These are phyloP conservation scores for Papiliotrema flavescens DNA, from an alignment of 1,284 basidiomycete genomes.

Conservation along the genomic window DNA sequence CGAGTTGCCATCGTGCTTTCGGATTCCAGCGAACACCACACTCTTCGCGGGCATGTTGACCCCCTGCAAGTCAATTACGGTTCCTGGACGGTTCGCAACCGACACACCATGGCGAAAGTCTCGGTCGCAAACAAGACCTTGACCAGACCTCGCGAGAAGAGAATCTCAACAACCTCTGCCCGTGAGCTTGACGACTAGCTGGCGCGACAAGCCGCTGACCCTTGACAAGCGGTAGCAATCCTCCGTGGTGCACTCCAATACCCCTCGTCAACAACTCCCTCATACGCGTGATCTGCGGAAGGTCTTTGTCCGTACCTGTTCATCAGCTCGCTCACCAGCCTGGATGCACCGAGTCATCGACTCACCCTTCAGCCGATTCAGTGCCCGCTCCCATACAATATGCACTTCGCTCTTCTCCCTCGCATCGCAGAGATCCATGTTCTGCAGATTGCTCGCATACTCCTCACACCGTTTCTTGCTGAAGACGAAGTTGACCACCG, in stretches of 20 bases:
- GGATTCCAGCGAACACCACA: slow-evolving; percentile 91
- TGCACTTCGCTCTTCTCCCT: slow-evolving; percentile 96
- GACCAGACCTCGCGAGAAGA: slow-evolving; percentile 93
- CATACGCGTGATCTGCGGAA: slow-evolving; percentile 95
- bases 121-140: slow-evolving; percentile 98
- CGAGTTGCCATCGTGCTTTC: slow-evolving; percentile 91
- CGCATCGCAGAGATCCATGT: slow-evolving; percentile 78
- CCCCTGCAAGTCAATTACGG: slow-evolving; percentile 57
- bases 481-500: slow-evolving; percentile 95
- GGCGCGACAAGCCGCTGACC: slow-evolving; percentile 51
- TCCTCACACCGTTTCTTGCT: slow-evolving; percentile 97
- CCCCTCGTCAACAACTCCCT: slow-evolving; percentile 85
- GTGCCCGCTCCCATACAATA: slow-evolving; percentile 85
- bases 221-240: slow-evolving; percentile 93
- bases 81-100: background rate
- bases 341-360: background rate
- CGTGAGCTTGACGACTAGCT: slow-evolving; percentile 66
- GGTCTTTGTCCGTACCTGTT: slow-evolving; percentile 78
- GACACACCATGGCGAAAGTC: slow-evolving; percentile 92
- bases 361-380: slow-evolving; percentile 83
- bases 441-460: slow-evolving; percentile 84
- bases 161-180: slow-evolving; percentile 83
- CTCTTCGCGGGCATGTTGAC: slow-evolving; percentile 99
- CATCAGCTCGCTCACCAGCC: background rate
- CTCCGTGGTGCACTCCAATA: slow-evolving; percentile 97